Percentiles rank a stretch among this genome's conserved stretches.
phyloP scores from a whole-genome alignment of 768 basidiomycete species.

The Xerocomellus chrysenteron region DNA sequence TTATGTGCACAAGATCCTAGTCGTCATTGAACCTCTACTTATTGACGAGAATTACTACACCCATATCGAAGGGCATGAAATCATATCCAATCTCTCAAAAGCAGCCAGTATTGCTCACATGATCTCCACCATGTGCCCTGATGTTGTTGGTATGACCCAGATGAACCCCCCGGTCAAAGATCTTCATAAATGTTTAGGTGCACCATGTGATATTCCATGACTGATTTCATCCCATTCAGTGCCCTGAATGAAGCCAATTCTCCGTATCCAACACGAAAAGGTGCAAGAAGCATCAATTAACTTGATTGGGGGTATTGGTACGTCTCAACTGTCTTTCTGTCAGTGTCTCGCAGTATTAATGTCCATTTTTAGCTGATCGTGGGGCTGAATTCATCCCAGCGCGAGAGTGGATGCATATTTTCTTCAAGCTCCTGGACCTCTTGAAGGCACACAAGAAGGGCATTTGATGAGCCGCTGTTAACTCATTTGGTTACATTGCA shows the following conservation, averaged over 20 bases:
- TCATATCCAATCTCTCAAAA: constrained; percentile 97
- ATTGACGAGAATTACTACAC: constrained; percentile 98
- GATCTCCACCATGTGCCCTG: constrained; percentile 99
- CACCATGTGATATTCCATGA: not conserved
- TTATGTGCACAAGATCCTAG: constrained; percentile 98
- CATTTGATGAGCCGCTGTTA: constrained; percentile 97
- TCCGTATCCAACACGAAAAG: constrained; percentile 98
- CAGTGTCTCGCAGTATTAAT: constrained; percentile 1
- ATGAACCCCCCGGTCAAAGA: constrained; percentile 99
- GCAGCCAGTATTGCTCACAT: constrained; percentile 99
- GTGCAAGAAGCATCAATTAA: constrained; percentile 99
- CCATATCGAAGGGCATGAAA: constrained; percentile 82
- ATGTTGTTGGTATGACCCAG: constrained; percentile 99
- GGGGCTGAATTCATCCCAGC: constrained; percentile 98
- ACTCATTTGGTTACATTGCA: constrained; percentile 99
- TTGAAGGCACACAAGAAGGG: constrained; percentile 99
- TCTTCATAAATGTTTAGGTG: constrained; percentile 65
- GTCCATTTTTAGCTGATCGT: constrained; percentile 70
- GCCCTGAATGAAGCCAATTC: constrained; percentile 99
- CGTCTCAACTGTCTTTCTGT: constrained; percentile 1
- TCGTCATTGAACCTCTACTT: constrained; percentile 97
- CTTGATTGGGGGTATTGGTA: constrained; percentile 93
- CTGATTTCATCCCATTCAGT: constrained; percentile 48
- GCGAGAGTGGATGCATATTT: constrained; percentile 99
- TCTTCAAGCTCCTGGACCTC: constrained; percentile 95